These are phyloP conservation scores for Prunus davidiana DNA, from an alignment of 306 rosid genomes.

Conservation along the genomic window DNA sequence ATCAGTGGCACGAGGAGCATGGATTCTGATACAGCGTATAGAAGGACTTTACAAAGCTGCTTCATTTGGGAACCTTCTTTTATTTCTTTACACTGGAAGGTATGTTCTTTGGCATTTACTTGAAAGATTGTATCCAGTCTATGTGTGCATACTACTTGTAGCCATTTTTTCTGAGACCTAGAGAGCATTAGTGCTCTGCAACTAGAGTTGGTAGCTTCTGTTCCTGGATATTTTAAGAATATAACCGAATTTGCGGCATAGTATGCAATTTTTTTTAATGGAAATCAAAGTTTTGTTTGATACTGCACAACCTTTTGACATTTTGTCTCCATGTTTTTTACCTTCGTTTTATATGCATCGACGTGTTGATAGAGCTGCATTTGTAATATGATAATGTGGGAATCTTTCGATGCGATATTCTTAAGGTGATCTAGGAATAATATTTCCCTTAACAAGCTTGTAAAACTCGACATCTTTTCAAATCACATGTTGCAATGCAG, in stretches of 20 bases:
- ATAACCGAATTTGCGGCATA: neutral
- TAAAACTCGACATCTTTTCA: conserved; percentile 8
- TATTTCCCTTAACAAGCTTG: conserved; percentile 16
- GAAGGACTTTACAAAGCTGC: conserved; percentile 97
- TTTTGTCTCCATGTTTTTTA: neutral
- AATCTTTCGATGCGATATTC: conserved; percentile 12
- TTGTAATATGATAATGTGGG: conserved; percentile 12
- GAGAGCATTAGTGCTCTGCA: neutral
- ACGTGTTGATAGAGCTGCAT: conserved; percentile 10
- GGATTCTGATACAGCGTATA: conserved; percentile 74
- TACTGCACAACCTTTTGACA: neutral
- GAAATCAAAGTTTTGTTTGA: neutral
- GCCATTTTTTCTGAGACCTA: neutral
- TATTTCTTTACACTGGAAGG: conserved; percentile 98
- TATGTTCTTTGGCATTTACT: conserved; percentile 24
- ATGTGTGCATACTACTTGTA: neutral
- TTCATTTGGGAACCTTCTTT: conserved; percentile 86
- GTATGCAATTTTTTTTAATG: neutral
- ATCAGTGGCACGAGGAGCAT: conserved; percentile 72
- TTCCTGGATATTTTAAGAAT: neutral
- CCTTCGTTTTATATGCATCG: conserved; percentile 7
- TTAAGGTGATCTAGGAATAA: neutral
- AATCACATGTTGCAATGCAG: conserved; percentile 41
- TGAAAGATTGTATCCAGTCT: neutral
- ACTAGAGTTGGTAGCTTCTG: neutral